Base-by-base conservation (phyloP, 202 grass and related monocot species). In the Dendrocalamus latiflorus region DNA sequence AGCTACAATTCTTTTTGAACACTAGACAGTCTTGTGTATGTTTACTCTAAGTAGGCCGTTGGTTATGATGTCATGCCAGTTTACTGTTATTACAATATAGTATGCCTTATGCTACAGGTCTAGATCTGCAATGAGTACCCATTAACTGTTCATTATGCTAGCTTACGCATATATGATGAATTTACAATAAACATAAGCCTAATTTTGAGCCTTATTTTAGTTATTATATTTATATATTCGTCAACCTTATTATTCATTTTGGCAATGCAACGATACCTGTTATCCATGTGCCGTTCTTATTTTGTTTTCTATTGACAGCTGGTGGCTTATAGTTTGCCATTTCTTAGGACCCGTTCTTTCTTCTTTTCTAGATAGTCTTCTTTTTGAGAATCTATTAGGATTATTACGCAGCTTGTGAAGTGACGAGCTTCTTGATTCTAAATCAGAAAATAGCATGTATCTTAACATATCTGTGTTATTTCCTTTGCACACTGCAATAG, bases 41-140 rank as follows among this genome's bases (percentile, higher is more conserved):
- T n/a, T n/a, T n/a, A n/a, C n/a, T n/a, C n/a, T 18, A 33, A 77
- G 18, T 44, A 38, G 45, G 60, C 24, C 22, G 4, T 73, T n/a
- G 45, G 25, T 73, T 63, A 65, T 72, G 26, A 47, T 45, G 24
- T 51, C 12, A 43, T 70, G 59, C 59, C 47, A 65, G 24, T 79
- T 54, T 72, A 65, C 75, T 79, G 22, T 39, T 72, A 65, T 61
- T 62, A 8, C 25, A 85, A 7, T 71, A 51, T 18, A 85, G 15
- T 30, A 51, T 44, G 75, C 24, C 13, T 65, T 78, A 18, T 55
- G 47, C 22, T 72, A 55, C 47, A 44, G 24, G 21, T 72, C 34
- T 79, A 72, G 75, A 62, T 20, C 67, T 79, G 45, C 16, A 47
- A 53, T 54, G 12, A 37, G n/a, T 73, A 55, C 25, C 41, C 18